Percentiles rank a stretch among this genome's conserved stretches.
Evolutionary conservation across 352 stramenopile species (phyloP).

Genomic region (Globisporangium paddicum): DNA sequence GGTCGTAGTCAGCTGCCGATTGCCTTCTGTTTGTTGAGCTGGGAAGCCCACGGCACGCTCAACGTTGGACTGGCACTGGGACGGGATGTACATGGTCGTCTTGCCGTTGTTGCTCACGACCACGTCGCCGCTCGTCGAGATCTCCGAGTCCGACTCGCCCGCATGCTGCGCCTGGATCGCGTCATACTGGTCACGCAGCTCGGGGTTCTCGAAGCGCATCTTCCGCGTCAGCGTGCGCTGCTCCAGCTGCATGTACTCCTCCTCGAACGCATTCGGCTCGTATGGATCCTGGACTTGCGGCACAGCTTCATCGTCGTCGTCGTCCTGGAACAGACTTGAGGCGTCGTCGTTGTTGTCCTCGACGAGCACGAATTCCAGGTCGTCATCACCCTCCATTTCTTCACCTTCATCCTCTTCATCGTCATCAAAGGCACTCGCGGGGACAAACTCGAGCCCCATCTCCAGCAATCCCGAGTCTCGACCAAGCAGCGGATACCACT

Average conservation of each 20-base stretch:
- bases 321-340: neutral
- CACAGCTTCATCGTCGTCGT: slow-evolving; percentile 1
- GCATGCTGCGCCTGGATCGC: neutral
- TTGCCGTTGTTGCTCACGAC: slow-evolving; percentile 34
- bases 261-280: slow-evolving; percentile 1
- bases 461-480: slow-evolving; percentile 40
- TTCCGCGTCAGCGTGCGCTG: slow-evolving; percentile 14
- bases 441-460: slow-evolving; percentile 45
- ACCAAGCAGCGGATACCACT: slow-evolving; percentile 42
- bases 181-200: slow-evolving; percentile 11
- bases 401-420: slow-evolving; percentile 12
- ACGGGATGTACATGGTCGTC: slow-evolving; percentile 51
- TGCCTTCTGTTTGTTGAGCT: neutral
- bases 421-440: slow-evolving; percentile 15
- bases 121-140: slow-evolving; percentile 14
- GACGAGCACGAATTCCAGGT: neutral
- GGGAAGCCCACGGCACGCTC: neutral
- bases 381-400: neutral
- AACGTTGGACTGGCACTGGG: slow-evolving; percentile 8
- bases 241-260: slow-evolving; percentile 11
- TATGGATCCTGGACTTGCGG: slow-evolving; percentile 16
- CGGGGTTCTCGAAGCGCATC: slow-evolving; percentile 21
- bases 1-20: neutral
- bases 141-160: slow-evolving; percentile 1
- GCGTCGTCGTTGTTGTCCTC: neutral